phyloP scores from a whole-genome alignment of 352 stramenopile species.

The Phytophthora kernoviae region DNA sequence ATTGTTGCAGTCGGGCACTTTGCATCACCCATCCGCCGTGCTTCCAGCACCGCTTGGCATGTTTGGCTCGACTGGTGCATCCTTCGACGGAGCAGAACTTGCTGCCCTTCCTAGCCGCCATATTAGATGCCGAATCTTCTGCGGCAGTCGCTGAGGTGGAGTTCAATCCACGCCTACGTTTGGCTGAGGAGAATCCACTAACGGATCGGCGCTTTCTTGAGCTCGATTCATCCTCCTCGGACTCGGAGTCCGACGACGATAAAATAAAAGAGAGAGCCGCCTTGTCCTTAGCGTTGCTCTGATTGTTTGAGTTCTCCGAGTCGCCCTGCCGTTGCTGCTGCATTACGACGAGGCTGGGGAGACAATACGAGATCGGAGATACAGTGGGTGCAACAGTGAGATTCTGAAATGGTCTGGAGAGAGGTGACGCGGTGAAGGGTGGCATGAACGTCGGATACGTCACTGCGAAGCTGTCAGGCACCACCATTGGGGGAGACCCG shows the following conservation, averaged over 20 bases:
- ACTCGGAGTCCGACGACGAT: slow-evolving; percentile 36
- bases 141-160: not conserved
- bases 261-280: slow-evolving; percentile 40
- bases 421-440: slow-evolving; percentile 13
- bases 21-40: slow-evolving; percentile 70
- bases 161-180: slow-evolving; percentile 22
- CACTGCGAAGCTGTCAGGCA: slow-evolving; percentile 24
- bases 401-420: slow-evolving; percentile 14
- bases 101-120: slow-evolving; percentile 45
- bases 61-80: slow-evolving; percentile 53
- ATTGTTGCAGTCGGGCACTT: slow-evolving; percentile 62
- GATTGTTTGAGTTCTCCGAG: slow-evolving; percentile 15
- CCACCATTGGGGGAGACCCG: slow-evolving; percentile 20
- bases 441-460: slow-evolving; percentile 21
- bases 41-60: slow-evolving; percentile 63
- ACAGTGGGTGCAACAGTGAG: slow-evolving; percentile 10
- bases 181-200: slow-evolving; percentile 18
- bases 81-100: slow-evolving; percentile 62
- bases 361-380: slow-evolving; percentile 10
- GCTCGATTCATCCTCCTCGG: slow-evolving; percentile 16
- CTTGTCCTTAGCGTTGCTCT: slow-evolving; percentile 27
- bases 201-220: slow-evolving; percentile 20
- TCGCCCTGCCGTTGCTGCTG: slow-evolving; percentile 11
- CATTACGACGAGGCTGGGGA: slow-evolving; percentile 27
- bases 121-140: slow-evolving; percentile 2